Base-by-base conservation (phyloP, 768 basidiomycete species). In the Cystobasidium ongulense region DNA sequence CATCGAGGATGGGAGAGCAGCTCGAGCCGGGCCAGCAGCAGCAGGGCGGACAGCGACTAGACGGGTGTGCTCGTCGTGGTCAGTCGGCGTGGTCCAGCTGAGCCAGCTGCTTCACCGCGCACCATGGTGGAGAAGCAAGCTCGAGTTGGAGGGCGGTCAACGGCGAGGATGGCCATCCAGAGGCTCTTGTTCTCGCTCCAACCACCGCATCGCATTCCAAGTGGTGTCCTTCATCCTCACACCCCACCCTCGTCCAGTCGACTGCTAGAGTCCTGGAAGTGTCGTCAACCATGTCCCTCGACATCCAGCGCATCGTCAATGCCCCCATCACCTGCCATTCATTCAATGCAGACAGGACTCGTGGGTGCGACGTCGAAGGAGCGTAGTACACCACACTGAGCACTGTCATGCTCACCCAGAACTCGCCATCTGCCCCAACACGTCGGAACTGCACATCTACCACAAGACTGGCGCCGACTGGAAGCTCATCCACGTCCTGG, bases 341-440 rank as follows among this genome's bases (percentile, higher is more conserved):
- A 1, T 98, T 98, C 86, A 94, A 88, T 78, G 88, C 88, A 27
- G 91, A 95, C 80, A 87, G 91, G 76, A 85, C 83, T 75, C 89
- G 95, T 97, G 77, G 82, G 91, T 86, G 33, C 31, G 17, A n/a
- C 29, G n/a, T 10, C 8, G 62, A 21, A 17, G 11, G 31, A 27
- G 13, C 18, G 33, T 25, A 7, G 35, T 63, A 21, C 29, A 39
- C 13, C 23, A 43, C 4, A 27, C 46, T 50, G 46, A 25, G 25
- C 36, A 72, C 31, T 35, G 64, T 33, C 31, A 41, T 39, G 17
- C 41, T 31, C 41, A 27, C 39, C 38, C 81, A 98, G 96, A 92
- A 84, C 84, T 98, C 73, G 92, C 91, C 41, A 87, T 92, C 64
- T 91, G 92, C 81, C 84, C 95, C 81, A 96, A 95, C 82, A 88